These are phyloP conservation scores for Metschnikowia cubensis DNA, from an alignment of 805 yeast genomes.

Conservation along the genomic window DNA sequence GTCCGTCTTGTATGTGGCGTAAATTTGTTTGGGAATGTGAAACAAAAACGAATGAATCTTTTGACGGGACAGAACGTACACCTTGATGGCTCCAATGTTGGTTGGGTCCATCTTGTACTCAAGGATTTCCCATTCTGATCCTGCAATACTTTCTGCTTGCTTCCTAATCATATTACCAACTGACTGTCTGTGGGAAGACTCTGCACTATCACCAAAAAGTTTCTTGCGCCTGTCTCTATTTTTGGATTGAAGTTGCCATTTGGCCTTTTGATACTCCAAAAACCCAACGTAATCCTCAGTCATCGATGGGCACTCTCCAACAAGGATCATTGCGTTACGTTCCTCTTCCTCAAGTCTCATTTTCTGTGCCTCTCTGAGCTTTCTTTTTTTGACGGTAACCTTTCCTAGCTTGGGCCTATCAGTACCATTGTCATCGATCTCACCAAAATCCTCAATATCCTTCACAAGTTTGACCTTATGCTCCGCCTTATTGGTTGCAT, in stretches of 20 bases:
- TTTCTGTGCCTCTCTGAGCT: slow-evolving; percentile 21
- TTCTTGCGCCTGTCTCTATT: slow-evolving; percentile 68
- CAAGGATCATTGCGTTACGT: slow-evolving; percentile 43
- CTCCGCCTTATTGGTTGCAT: slow-evolving; percentile 38
- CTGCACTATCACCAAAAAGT: slow-evolving; percentile 68
- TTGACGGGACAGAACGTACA: slow-evolving; percentile 61
- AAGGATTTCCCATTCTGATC: slow-evolving; percentile 80
- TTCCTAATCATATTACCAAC: slow-evolving; percentile 68
- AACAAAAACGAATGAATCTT: slow-evolving; percentile 71
- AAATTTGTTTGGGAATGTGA: slow-evolving; percentile 71
- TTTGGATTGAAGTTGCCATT: slow-evolving; percentile 78
- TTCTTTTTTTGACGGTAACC: slow-evolving; percentile 48
- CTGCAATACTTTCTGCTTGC: slow-evolving; percentile 76
- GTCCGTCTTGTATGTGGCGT: slow-evolving; percentile 57
- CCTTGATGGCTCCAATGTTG: slow-evolving; percentile 74
- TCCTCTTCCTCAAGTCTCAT: slow-evolving; percentile 41
- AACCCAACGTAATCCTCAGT: slow-evolving; percentile 63
- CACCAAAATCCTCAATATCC: slow-evolving; percentile 76
- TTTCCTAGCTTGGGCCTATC: slow-evolving; percentile 39
- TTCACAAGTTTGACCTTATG: slow-evolving; percentile 34
- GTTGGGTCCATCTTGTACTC: slow-evolving; percentile 56
- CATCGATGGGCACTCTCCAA: slow-evolving; percentile 61
- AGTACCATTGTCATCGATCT: slow-evolving; percentile 19
- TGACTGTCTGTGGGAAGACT: slow-evolving; percentile 49
- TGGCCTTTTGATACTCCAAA: slow-evolving; percentile 73